Evolutionary conservation across 2,329 filamentous ascomycete species (phyloP).

Genomic region (Colletotrichum camelliae): DNA sequence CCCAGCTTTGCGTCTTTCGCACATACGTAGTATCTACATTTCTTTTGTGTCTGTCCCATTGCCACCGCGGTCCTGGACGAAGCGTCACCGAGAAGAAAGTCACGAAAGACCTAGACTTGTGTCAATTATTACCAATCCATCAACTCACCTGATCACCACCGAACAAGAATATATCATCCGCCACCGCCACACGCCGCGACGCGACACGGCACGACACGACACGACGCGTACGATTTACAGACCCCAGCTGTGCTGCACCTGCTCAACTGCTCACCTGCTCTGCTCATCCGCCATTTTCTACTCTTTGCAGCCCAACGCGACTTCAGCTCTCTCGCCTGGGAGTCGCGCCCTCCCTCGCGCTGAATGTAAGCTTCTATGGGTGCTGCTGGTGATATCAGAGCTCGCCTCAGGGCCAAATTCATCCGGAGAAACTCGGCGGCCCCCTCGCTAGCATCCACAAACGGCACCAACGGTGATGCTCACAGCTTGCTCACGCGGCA

Average conservation of each 20-base stretch:
- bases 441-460: slow-evolving; percentile 40
- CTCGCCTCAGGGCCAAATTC: slow-evolving; percentile 53
- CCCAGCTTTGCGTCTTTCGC: background rate
- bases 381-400: slow-evolving; percentile 45
- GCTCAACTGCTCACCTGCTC: background rate
- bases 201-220: background rate
- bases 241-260: background rate
- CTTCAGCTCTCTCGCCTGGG: background rate
- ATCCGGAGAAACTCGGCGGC: slow-evolving; percentile 46
- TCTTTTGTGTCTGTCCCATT: background rate
- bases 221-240: background rate
- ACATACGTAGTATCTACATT: background rate
- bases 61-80: background rate
- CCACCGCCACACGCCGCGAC: background rate
- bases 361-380: slow-evolving; percentile 8
- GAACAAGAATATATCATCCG: background rate
- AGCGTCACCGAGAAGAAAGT: background rate
- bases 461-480: slow-evolving; percentile 31
- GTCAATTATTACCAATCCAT: background rate
- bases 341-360: background rate
- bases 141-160: background rate
- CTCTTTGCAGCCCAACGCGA: background rate
- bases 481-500: slow-evolving; percentile 25
- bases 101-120: background rate
- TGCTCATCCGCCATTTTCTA: background rate